phyloP scores from a whole-genome alignment of 192 early-diverging fungal genomes.

The Coemansia asiatica region DNA sequence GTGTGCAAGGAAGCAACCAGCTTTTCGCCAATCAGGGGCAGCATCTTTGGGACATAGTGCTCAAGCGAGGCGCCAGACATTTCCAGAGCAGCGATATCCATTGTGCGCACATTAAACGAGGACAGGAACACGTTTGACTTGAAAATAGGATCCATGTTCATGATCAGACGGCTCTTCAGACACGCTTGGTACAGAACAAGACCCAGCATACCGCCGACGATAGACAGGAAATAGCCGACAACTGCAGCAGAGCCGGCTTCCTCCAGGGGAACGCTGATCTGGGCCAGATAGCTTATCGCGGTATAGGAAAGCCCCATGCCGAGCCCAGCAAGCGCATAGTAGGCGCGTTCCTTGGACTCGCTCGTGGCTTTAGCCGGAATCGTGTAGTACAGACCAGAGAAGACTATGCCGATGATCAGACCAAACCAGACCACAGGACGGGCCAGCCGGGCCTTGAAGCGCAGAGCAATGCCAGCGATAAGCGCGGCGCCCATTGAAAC shows the following conservation, averaged over 20 bases:
- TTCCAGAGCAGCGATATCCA: conserved; percentile 49
- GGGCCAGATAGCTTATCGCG: conserved; percentile 30
- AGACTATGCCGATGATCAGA: conserved; percentile 28
- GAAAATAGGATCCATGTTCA: conserved; percentile 35
- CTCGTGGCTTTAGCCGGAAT: conserved; percentile 18
- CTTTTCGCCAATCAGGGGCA: conserved; percentile 22
- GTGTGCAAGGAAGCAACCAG: conserved; percentile 37
- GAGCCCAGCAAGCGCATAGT: conserved; percentile 38
- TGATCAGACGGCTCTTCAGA: conserved; percentile 45
- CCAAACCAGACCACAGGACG: conserved; percentile 40
- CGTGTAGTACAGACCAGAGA: conserved; percentile 46
- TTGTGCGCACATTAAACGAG: conserved; percentile 30
- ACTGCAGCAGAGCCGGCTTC: conserved; percentile 36
- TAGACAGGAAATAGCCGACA: conserved; percentile 45
- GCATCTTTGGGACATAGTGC: conserved; percentile 24
- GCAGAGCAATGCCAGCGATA: conserved; percentile 22
- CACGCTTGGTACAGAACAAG: conserved; percentile 51
- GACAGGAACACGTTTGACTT: conserved; percentile 21
- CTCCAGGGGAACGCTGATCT: conserved; percentile 34
- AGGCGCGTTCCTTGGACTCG: conserved; percentile 37
- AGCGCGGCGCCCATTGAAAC: conserved; percentile 28
- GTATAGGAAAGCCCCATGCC: conserved; percentile 42
- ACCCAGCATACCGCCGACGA: conserved; percentile 52
- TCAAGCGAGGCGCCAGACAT: conserved; percentile 26
- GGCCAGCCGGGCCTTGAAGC: conserved; percentile 15